Conservation (phyloP, 805 yeast species). For the Teunomyces gatunensis region DNA sequence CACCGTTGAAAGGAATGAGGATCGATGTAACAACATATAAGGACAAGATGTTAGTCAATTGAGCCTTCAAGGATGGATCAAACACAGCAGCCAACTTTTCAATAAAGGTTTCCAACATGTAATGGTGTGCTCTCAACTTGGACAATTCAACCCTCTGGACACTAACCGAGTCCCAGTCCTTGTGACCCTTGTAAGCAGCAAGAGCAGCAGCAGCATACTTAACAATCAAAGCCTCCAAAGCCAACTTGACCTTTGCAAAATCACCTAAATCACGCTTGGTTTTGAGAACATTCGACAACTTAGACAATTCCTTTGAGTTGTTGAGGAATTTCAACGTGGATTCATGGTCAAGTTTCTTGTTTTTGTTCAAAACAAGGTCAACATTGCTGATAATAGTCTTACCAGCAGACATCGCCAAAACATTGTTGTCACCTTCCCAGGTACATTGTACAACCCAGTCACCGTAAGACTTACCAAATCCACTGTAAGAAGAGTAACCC, state of each 20-base stretch:
- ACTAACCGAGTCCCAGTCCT: conserved; percentile 34
- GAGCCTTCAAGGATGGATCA: conserved; percentile 24
- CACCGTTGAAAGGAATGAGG: conserved; percentile 34
- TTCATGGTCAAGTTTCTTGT: conserved; percentile 23
- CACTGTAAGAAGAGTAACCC: conserved; percentile 45
- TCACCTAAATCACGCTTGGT: conserved; percentile 13
- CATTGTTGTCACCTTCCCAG: conserved; percentile 51
- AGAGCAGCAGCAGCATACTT: conserved; percentile 31
- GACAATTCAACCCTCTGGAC: conserved; percentile 38
- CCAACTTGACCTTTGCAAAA: conserved; percentile 15
- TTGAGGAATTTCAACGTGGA: conserved; percentile 34
- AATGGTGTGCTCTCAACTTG: conserved; percentile 44
- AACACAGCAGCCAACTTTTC: conserved; percentile 14
- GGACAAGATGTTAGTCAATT: conserved; percentile 29
- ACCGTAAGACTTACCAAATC: conserved; percentile 43
- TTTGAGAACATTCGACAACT: conserved; percentile 13
- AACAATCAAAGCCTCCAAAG: conserved; percentile 37
- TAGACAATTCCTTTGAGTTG: conserved; percentile 14
- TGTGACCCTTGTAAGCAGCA: conserved; percentile 22
- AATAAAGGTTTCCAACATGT: conserved; percentile 29
- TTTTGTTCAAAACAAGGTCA: conserved; percentile 25
- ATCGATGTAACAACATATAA: conserved; percentile 33
- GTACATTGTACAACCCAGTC: conserved; percentile 50
- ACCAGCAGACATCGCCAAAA: conserved; percentile 42
- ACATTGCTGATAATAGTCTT: conserved; percentile 36